Evolutionary conservation across 371 early-diverging fungal species (phyloP).

Genomic region (Gilbertella persicaria): DNA sequence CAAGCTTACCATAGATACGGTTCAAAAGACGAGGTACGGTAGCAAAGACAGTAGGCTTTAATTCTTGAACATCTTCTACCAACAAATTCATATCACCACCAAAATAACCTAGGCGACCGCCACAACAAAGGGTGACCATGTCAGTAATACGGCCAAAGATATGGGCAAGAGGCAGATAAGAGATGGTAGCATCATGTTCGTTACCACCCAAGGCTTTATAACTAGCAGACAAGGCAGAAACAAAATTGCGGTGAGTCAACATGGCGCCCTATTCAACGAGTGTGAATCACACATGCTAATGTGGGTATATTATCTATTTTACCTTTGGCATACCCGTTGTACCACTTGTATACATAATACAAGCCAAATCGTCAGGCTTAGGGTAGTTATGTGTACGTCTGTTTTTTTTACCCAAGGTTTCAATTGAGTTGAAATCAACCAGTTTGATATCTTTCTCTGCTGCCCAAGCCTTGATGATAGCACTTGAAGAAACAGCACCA

Average conservation of each 20-base stretch:
- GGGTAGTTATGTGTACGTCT: slow-evolving; percentile 48
- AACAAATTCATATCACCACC: slow-evolving; percentile 80
- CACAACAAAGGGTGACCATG: slow-evolving; percentile 24
- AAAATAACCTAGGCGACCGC: slow-evolving; percentile 80
- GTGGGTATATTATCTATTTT: slow-evolving; percentile 19
- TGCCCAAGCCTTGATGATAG: slow-evolving; percentile 56
- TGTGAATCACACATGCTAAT: background rate
- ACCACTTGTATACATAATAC: slow-evolving; percentile 97
- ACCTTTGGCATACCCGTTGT: slow-evolving; percentile 75
- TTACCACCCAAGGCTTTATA: slow-evolving; percentile 23
- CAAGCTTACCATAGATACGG: slow-evolving; percentile 84
- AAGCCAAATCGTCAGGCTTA: slow-evolving; percentile 67
- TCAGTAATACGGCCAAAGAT: slow-evolving; percentile 80
- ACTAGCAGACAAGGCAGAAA: slow-evolving; percentile 35
- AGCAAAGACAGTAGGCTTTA: slow-evolving; percentile 84
- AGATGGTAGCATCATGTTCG: slow-evolving; percentile 46
- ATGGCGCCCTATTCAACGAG: slow-evolving; percentile 48
- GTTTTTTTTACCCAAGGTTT: slow-evolving; percentile 51
- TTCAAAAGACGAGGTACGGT: slow-evolving; percentile 94
- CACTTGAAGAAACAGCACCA: slow-evolving; percentile 40
- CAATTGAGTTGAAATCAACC: slow-evolving; percentile 65
- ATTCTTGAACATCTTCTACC: slow-evolving; percentile 81
- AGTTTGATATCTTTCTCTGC: slow-evolving; percentile 54
- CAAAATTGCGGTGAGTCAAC: slow-evolving; percentile 55
- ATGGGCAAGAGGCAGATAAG: slow-evolving; percentile 93